Percentiles rank a stretch among this genome's conserved stretches.
phyloP scores from a whole-genome alignment of 306 rosid species.

The Pachyrhizus erosus region DNA sequence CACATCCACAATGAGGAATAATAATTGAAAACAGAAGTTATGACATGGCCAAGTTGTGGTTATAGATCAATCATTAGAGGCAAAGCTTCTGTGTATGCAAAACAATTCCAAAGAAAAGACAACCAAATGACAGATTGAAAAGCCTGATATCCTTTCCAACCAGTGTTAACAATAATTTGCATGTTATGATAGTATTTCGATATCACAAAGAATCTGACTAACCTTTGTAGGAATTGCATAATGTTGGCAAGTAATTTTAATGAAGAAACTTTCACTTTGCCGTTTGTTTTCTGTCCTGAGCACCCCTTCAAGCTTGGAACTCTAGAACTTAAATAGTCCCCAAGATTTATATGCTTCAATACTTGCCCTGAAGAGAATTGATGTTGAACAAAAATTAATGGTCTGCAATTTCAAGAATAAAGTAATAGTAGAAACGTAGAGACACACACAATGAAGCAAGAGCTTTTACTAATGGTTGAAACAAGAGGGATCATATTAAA shows the following conservation, averaged over 20 bases:
- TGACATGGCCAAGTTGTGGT: neutral
- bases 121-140: conserved; percentile 8
- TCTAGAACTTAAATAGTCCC: conserved; percentile 66
- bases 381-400: conserved; percentile 34
- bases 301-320: conserved; percentile 82
- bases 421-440: neutral
- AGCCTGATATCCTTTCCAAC: neutral
- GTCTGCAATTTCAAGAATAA: conserved; percentile 15
- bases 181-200: conserved; percentile 20
- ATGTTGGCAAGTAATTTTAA: conserved; percentile 62
- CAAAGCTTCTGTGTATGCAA: conserved; percentile 2
- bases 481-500: conserved; percentile 14
- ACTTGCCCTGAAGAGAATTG: conserved; percentile 71
- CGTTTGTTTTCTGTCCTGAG: conserved; percentile 64
- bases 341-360: conserved; percentile 83
- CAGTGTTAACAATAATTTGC: conserved; percentile 12
- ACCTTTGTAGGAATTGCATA: conserved; percentile 82
- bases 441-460: neutral
- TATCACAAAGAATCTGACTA: conserved; percentile 37
- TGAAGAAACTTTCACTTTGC: conserved; percentile 63
- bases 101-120: neutral
- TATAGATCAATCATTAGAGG: conserved; percentile 9
- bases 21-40: conserved; percentile 19
- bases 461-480: conserved; percentile 20
- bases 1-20: conserved; percentile 26